phyloP scores from a whole-genome alignment of 345 rosid genomes.

The Moricandia moricandioides region DNA sequence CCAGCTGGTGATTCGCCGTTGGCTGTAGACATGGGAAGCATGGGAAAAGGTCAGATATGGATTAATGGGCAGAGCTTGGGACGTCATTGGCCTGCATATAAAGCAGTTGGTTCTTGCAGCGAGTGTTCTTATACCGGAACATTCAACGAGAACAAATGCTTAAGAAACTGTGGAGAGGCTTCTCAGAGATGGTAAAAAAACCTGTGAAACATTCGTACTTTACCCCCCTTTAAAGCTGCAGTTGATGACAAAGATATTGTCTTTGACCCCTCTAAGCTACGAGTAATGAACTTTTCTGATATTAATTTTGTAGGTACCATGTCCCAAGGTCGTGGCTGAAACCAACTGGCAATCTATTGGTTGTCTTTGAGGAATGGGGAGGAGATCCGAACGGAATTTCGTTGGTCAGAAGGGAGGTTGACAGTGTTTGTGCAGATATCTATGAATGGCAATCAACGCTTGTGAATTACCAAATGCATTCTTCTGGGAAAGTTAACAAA shows the following conservation, averaged over 20 bases:
- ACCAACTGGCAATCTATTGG: conserved; percentile 81
- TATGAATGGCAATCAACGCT: conserved; percentile 95
- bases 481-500: conserved; percentile 77
- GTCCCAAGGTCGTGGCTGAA: conserved; percentile 91
- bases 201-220: no score
- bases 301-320: conserved; percentile 42
- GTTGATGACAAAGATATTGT: no score
- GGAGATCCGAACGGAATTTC: conserved; percentile 88
- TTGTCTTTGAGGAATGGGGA: conserved; percentile 98
- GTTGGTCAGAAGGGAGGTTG: conserved; percentile 79
- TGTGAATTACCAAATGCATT: conserved; percentile 73
- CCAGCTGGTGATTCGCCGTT: conserved; percentile 80
- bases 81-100: conserved; percentile 93
- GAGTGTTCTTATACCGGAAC: conserved; percentile 72
- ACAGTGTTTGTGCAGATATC: conserved; percentile 82
- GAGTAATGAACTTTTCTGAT: no score
- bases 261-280: no score
- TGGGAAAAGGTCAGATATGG: conserved; percentile 99
- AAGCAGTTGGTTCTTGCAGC: conserved; percentile 71
- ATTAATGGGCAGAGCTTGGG: conserved; percentile 88
- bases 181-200: conserved; percentile 70
- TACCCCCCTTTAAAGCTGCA: no score
- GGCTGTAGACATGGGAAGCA: conserved; percentile 88
- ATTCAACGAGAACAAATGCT: conserved; percentile 71
- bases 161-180: conserved; percentile 84